These are phyloP conservation scores for Noccaea caerulescens DNA, from an alignment of 345 rosid genomes.

Conservation along the genomic window DNA sequence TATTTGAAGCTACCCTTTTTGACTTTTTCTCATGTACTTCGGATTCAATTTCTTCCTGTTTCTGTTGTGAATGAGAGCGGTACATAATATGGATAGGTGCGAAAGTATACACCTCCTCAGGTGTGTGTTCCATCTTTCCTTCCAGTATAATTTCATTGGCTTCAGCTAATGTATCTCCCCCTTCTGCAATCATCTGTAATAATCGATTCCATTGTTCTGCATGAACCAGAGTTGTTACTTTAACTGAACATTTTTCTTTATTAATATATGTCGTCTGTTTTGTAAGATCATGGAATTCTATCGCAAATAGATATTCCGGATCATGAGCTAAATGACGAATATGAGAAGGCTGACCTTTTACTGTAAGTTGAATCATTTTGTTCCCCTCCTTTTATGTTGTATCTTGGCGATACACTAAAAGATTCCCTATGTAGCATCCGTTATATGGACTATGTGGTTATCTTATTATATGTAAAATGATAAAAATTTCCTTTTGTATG, in stretches of 20 bases:
- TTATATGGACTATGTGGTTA: neutral
- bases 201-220: neutral
- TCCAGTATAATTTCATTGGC: neutral
- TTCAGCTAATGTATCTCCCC: neutral
- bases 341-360: neutral
- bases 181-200: neutral
- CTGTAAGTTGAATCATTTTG: neutral
- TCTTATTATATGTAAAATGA: neutral
- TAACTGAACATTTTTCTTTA: neutral
- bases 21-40: neutral
- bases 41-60: neutral
- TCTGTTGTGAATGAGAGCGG: neutral
- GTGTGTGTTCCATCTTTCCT: neutral
- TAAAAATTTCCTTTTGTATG: neutral
- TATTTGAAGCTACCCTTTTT: neutral
- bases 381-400: neutral
- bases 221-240: neutral
- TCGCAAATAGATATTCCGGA: neutral
- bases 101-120: neutral
- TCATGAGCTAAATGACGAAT: neutral
- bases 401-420: neutral
- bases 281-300: neutral
- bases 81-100: neutral
- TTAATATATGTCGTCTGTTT: neutral
- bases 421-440: neutral